Percentiles rank a stretch among this genome's conserved stretches.
phyloP scores from a whole-genome alignment of 495 filamentous ascomycete genomes.

The Articulospora tetracladia region DNA sequence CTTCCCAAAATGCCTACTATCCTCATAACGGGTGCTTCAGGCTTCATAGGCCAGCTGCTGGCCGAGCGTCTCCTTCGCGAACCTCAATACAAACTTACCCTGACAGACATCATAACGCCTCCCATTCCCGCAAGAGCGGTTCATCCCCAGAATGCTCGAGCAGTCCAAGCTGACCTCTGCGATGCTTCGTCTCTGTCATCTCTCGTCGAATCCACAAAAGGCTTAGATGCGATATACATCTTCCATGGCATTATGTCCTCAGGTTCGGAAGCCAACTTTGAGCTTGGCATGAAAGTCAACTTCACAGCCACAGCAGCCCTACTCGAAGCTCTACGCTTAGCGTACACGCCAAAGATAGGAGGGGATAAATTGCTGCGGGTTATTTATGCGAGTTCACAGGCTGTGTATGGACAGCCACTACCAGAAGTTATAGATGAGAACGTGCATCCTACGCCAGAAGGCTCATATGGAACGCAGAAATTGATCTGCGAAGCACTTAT shows the following conservation, averaged over 20 bases:
- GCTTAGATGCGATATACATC: slow-evolving; percentile 63
- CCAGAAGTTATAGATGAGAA: slow-evolving; percentile 49
- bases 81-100: slow-evolving; percentile 17
- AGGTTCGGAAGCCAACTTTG: slow-evolving; percentile 70
- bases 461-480: slow-evolving; percentile 78
- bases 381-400: slow-evolving; percentile 43
- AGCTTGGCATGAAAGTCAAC: slow-evolving; percentile 70
- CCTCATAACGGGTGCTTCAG: slow-evolving; percentile 41
- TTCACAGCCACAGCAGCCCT: slow-evolving; percentile 65
- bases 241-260: slow-evolving; percentile 88
- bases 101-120: slow-evolving; percentile 28
- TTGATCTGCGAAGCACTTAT: slow-evolving; percentile 69
- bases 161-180: slow-evolving; percentile 61
- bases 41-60: slow-evolving; percentile 37
- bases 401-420: slow-evolving; percentile 58
- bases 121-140: slow-evolving; percentile 45
- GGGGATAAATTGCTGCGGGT: slow-evolving; percentile 33
- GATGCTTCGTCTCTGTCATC: slow-evolving; percentile 39
- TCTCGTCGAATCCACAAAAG: slow-evolving; percentile 42
- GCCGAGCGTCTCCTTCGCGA: slow-evolving; percentile 29
- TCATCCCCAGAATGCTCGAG: slow-evolving; percentile 48
- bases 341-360: slow-evolving; percentile 31
- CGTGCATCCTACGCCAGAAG: slow-evolving; percentile 61
- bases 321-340: slow-evolving; percentile 54
- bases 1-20: slow-evolving; percentile 39